Base-by-base conservation (phyloP, 371 early-diverging fungal genomes). In the Circinella minor region DNA sequence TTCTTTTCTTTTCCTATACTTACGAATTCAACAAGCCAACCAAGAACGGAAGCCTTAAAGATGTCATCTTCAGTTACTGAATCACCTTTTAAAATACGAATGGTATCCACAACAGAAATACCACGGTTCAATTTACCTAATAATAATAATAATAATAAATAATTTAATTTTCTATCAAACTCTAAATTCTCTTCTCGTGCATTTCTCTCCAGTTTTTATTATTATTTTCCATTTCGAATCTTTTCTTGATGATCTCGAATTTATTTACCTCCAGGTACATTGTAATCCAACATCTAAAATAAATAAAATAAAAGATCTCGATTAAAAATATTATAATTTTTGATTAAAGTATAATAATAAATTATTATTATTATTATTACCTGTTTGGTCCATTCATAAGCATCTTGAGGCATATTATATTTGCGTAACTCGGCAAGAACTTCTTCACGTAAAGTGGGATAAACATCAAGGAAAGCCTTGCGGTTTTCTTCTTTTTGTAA, bases 41-140 rank as follows among this genome's bases (percentile, higher is more conserved):
- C 98, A 39, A 98, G 86, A 18, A 95, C 87, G 77, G 92, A 87
- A 54, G 97, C 95, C 82, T 95, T 90, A 77, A 90, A 86, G 69
- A 93, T 85, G 82, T 96, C 94, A 55, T 95, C 94, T 47, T 85
- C 83, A 43, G 94, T 91, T 61, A 94, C 86, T 59, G 85, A 68
- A 60, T 88, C 82, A 55, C 90, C 88, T 72, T 91, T 87, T 74
- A 98, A 83, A 51, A 94, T 90, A 71, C 88, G 83, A 48, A 95
- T 85, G 10, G 98, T 92, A 69, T 95, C 94, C 34, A 94, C 92
- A 37, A 98, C 98, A 17, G 96, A 93, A 64, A 97, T 81, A 61
- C 98, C 98, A 77, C 98, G 94, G 91, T 98, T 98, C 90, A 98
- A 88, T 86, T 98, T 98, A 77, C 97, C 96, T 90, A 72, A 6